A percentile compares a stretch with the other conserved stretches of the same genome.
Evolutionary conservation across 495 filamentous ascomycete species (phyloP).

Genomic region (Trypethelium eluteriae): DNA sequence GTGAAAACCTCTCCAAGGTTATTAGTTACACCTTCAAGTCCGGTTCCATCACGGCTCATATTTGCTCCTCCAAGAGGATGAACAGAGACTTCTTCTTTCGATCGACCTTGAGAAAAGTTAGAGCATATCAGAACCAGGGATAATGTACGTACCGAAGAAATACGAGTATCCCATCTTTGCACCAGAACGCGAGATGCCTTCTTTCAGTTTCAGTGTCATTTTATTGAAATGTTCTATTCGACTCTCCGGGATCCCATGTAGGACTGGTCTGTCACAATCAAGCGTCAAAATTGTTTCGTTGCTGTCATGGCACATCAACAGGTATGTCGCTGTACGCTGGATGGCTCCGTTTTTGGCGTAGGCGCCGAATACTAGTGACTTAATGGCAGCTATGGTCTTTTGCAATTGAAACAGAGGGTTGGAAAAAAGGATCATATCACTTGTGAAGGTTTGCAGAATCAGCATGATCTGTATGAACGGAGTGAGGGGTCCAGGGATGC

Average conservation of each 20-base stretch:
- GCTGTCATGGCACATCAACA: slow-evolving; percentile 7
- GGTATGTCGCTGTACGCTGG: slow-evolving; percentile 7
- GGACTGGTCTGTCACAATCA: slow-evolving; percentile 2
- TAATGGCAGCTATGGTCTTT: background rate
- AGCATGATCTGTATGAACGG: slow-evolving; percentile 7
- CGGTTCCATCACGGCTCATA: slow-evolving; percentile 8
- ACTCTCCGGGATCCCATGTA: background rate
- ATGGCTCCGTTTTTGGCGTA: slow-evolving; percentile 4
- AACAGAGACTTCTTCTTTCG: slow-evolving; percentile 7
- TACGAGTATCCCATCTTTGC: slow-evolving; percentile 8
- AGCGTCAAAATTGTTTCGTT: background rate
- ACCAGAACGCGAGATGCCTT: background rate
- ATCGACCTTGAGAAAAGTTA: background rate
- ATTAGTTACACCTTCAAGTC: slow-evolving; percentile 7
- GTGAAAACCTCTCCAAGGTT: slow-evolving; percentile 1
- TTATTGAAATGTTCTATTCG: slow-evolving; percentile 1
- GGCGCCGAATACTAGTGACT: background rate
- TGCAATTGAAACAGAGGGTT: background rate
- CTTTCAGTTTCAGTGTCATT: background rate
- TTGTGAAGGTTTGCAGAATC: slow-evolving; percentile 6
- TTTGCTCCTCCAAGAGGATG: slow-evolving; percentile 10
- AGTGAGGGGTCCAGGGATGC: slow-evolving; percentile 1
- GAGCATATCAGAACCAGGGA: background rate
- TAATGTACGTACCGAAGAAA: background rate
- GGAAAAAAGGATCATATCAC: background rate